phyloP scores from a whole-genome alignment of 495 filamentous ascomycete species.

The Sabuloglossum arenarium region DNA sequence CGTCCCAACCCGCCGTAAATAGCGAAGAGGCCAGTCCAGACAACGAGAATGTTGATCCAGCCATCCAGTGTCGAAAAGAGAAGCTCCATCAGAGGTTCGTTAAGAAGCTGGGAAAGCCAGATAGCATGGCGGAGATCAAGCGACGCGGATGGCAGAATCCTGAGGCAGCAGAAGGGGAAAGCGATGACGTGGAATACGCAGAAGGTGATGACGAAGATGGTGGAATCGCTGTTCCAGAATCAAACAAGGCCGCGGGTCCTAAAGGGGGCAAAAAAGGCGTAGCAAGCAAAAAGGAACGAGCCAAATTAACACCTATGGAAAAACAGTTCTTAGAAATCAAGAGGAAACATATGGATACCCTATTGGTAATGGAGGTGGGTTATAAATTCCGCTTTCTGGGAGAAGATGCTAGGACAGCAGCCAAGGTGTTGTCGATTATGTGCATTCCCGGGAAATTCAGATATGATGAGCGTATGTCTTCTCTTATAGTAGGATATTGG shows the following conservation, averaged over 20 bases:
- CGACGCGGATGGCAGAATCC: conserved; percentile 16
- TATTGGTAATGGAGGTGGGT: conserved; percentile 82
- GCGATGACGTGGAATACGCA: conserved; percentile 27
- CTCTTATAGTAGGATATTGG: background rate
- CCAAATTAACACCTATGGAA: conserved; percentile 87
- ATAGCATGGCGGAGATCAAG: conserved; percentile 48
- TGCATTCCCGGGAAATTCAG: conserved; percentile 92
- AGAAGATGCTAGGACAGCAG: conserved; percentile 81
- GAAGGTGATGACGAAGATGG: conserved; percentile 35
- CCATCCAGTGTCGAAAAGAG: conserved; percentile 32
- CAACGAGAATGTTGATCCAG: conserved; percentile 29
- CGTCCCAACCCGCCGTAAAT: conserved; percentile 11
- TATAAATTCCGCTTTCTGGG: conserved; percentile 98
- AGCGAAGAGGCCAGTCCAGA: conserved; percentile 7
- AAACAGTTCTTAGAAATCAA: conserved; percentile 88
- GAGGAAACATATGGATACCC: conserved; percentile 67
- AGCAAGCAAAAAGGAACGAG: conserved; percentile 37
- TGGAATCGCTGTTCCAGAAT: background rate
- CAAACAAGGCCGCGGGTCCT: conserved; percentile 1
- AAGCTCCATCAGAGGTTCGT: conserved; percentile 73
- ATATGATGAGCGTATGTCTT: conserved; percentile 66
- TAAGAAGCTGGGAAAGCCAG: conserved; percentile 66
- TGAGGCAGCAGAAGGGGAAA: conserved; percentile 22
- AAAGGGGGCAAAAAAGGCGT: conserved; percentile 39
- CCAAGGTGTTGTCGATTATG: conserved; percentile 83